Conservation (phyloP, 176 grass and related monocot genomes). For the Lolium multiflorum region DNA sequence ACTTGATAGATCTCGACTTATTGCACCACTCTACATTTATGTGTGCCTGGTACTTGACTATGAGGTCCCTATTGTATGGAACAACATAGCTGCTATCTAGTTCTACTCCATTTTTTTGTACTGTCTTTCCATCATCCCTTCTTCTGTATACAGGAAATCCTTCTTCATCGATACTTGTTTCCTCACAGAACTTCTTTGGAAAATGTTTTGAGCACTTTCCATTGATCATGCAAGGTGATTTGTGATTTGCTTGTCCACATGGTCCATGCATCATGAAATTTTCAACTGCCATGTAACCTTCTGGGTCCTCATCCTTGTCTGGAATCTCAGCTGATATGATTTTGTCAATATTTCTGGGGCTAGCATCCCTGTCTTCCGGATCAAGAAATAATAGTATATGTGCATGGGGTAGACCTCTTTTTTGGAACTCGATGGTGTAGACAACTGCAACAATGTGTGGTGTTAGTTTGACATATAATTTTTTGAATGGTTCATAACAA, state of each 20-base stretch:
- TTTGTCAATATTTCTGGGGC: background rate
- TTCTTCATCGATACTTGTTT: constrained; percentile 36
- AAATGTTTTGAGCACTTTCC: constrained; percentile 39
- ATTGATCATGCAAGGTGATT: constrained; percentile 43
- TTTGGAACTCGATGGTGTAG: background rate
- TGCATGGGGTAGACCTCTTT: too few species aligned
- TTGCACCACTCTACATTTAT: too few species aligned
- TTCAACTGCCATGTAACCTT: background rate
- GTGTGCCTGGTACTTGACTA: background rate
- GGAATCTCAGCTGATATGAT: constrained; percentile 33
- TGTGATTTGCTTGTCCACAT: constrained; percentile 16
- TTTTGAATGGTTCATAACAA: background rate
- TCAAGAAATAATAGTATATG: too few species aligned
- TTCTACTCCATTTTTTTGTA: constrained; percentile 26
- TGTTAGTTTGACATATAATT: background rate
- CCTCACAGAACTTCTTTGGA: background rate
- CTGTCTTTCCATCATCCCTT: constrained; percentile 1
- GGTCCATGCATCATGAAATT: constrained; percentile 49
- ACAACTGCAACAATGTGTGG: background rate
- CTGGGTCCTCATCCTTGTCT: background rate
- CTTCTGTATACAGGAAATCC: constrained; percentile 34
- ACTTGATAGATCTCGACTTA: constrained; percentile 41
- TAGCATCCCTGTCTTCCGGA: background rate
- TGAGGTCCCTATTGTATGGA: background rate
- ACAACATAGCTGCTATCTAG: constrained; percentile 18